These are phyloP conservation scores for Sanguinoderma infundibulare DNA, from an alignment of 1,284 basidiomycete species.

Conservation along the genomic window DNA sequence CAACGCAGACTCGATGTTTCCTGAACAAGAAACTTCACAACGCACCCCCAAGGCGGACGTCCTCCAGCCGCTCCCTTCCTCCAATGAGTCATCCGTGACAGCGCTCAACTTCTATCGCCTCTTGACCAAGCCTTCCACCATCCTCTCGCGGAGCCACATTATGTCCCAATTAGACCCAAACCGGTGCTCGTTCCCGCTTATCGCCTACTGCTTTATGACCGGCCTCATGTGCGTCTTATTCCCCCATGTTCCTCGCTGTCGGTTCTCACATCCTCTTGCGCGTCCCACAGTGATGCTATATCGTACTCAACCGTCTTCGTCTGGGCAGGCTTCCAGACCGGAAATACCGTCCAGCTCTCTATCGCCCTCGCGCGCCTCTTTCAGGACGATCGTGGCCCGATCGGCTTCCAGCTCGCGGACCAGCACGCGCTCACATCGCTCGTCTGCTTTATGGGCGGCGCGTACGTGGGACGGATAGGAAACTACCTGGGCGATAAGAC, in stretches of 20 bases:
- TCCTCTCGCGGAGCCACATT: neutral
- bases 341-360: conserved; percentile 68
- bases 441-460: conserved; percentile 73
- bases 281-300: conserved; percentile 61
- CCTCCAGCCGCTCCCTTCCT: neutral
- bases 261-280: neutral
- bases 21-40: no score
- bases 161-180: neutral
- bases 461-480: conserved; percentile 72
- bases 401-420: conserved; percentile 74
- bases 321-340: conserved; percentile 89
- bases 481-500: conserved; percentile 73
- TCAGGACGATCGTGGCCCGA: conserved; percentile 42
- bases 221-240: neutral
- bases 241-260: neutral
- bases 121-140: neutral
- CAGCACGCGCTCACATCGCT: conserved; percentile 82
- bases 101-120: neutral
- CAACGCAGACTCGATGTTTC: no score
- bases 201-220: neutral
- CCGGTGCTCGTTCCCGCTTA: neutral
- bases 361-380: conserved; percentile 70
- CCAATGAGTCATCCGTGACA: neutral
- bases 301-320: conserved; percentile 83
- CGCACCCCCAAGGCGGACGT: conserved; percentile 2